A percentile compares a stretch with the other conserved stretches of the same genome.
phyloP scores from a whole-genome alignment of 805 yeast genomes.

The Candida peoriensis region DNA sequence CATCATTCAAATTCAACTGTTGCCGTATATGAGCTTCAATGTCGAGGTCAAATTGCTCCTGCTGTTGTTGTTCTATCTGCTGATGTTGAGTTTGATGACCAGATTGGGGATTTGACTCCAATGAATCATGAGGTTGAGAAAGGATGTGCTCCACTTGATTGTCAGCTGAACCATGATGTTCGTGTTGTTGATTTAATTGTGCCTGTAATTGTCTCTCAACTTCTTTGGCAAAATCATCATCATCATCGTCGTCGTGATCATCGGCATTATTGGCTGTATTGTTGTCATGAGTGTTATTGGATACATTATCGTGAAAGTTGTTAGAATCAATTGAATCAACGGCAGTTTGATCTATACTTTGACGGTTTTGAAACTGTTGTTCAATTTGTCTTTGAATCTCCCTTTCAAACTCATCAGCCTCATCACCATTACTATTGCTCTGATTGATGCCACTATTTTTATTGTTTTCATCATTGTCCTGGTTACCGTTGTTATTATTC shows the following conservation, averaged over 20 bases:
- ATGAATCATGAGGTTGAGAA: too few relatives aligned
- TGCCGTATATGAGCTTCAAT: slow-evolving; percentile 9
- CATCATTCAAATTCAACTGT: slow-evolving; percentile 3
- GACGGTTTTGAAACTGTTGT: slow-evolving; percentile 13
- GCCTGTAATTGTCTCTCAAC: slow-evolving; percentile 22
- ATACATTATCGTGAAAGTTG: slow-evolving; percentile 4
- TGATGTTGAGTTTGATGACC: not conserved
- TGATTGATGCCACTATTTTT: slow-evolving; percentile 1
- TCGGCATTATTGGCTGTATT: slow-evolving; percentile 3
- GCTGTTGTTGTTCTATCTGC: too few relatives aligned
- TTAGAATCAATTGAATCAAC: slow-evolving; percentile 2
- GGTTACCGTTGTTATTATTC: slow-evolving; percentile 4
- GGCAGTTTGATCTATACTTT: slow-evolving; percentile 4
- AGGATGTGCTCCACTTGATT: not conserved
- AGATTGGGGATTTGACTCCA: too few relatives aligned
- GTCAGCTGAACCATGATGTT: not conserved
- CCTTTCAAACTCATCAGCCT: slow-evolving; percentile 17
- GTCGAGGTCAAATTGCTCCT: slow-evolving; percentile 2
- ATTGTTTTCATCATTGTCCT: slow-evolving; percentile 1
- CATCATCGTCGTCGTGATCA: slow-evolving; percentile 10
- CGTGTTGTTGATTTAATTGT: slow-evolving; percentile 12
- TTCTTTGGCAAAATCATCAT: slow-evolving; percentile 23
- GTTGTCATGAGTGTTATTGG: too few relatives aligned
- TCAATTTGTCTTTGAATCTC: slow-evolving; percentile 23
- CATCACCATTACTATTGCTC: slow-evolving; percentile 1